Evolutionary conservation across 2,329 filamentous ascomycete genomes (phyloP).

Genomic region (Colletotrichum sp.): DNA sequence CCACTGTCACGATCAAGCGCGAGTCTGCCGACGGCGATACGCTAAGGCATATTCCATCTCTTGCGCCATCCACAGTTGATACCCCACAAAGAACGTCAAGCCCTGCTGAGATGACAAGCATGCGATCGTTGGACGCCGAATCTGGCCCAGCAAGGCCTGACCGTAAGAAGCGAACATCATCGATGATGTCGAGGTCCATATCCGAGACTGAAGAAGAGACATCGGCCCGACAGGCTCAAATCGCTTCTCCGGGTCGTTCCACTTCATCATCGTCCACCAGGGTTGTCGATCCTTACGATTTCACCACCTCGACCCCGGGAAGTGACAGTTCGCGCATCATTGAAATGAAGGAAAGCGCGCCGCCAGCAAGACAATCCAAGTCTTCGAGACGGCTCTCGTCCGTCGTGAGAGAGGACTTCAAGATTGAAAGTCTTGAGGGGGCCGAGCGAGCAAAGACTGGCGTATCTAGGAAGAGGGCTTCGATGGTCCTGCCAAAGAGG

Average conservation of each 20-base stretch:
- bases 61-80: neutral
- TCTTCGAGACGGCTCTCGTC: conserved; percentile 44
- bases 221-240: neutral
- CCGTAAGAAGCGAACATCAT: conserved; percentile 45
- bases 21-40: conserved; percentile 34
- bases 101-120: conserved; percentile 48
- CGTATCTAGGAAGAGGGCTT: conserved; percentile 43
- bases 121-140: conserved; percentile 29
- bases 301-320: conserved; percentile 51
- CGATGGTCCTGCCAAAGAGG: conserved; percentile 44
- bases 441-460: conserved; percentile 28
- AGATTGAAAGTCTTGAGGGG: conserved; percentile 29
- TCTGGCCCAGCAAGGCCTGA: conserved; percentile 41
- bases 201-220: conserved; percentile 9
- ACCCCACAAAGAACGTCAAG: neutral
- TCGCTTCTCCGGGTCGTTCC: neutral
- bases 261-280: neutral
- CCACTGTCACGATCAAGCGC: conserved; percentile 33
- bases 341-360: conserved; percentile 30
- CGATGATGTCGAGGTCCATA: conserved; percentile 22
- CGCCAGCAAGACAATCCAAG: conserved; percentile 34
- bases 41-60: conserved; percentile 33
- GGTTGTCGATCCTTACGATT: conserved; percentile 58
- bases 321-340: conserved; percentile 21
- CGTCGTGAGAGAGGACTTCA: conserved; percentile 38